These are phyloP conservation scores for Musa balbisiana DNA, from an alignment of 202 grass and related monocot genomes.

Conservation along the genomic window DNA sequence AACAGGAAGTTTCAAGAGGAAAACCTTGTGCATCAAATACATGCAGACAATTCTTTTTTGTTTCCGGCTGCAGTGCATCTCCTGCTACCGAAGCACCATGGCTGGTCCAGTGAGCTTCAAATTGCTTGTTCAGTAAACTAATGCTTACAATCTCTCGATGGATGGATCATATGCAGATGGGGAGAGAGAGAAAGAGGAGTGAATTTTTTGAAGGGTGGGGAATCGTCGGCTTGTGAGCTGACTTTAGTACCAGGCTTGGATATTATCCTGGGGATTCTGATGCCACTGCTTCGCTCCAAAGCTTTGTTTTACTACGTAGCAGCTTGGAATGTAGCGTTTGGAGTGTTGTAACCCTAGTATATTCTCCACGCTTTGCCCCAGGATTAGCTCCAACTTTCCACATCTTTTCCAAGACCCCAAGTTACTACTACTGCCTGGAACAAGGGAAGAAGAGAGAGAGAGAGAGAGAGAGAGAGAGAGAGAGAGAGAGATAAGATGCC, in stretches of 20 bases:
- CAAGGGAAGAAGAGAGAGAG: background rate
- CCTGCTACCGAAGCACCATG: too few relatives aligned
- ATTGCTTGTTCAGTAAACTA: too few relatives aligned
- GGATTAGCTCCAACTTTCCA: constrained; percentile 26
- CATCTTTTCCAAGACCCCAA: constrained; percentile 51
- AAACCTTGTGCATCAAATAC: too few relatives aligned
- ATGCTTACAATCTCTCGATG: background rate
- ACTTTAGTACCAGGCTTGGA: constrained; percentile 26
- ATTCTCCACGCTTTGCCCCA: constrained; percentile 41
- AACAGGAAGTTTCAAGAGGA: too few relatives aligned
- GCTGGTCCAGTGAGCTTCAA: too few relatives aligned
- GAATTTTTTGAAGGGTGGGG: constrained; percentile 24
- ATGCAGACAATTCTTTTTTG: too few relatives aligned
- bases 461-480: background rate
- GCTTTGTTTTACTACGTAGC: background rate
- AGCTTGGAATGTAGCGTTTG: constrained; percentile 79
- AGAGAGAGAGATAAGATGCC: background rate
- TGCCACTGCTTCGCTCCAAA: background rate
- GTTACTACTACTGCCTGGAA: background rate
- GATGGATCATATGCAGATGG: background rate
- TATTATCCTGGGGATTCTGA: background rate
- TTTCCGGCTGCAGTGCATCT: too few relatives aligned
- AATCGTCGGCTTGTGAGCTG: constrained; percentile 19
- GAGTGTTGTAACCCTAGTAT: constrained; percentile 60
- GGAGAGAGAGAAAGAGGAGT: background rate